phyloP scores from a whole-genome alignment of 2,329 filamentous ascomycete species.

The Triangularia verruculosa region DNA sequence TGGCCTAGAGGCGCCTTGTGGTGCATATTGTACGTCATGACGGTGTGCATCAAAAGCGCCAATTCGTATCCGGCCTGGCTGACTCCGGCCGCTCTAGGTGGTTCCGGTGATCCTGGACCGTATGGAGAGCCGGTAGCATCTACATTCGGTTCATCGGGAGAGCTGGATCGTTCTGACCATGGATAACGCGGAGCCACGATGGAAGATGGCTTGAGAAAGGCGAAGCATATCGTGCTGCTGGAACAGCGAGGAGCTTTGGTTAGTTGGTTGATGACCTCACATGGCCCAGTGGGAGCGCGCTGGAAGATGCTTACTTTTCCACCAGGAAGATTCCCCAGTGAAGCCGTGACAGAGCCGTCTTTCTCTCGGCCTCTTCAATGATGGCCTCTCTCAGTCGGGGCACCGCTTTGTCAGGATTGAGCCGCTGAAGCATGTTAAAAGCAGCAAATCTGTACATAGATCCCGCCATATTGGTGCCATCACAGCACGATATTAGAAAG shows the following conservation, averaged over 20 bases:
- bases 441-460: conserved; percentile 26
- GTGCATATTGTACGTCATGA: conserved; percentile 12
- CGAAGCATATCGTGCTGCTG: background rate
- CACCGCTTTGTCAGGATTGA: conserved; percentile 1
- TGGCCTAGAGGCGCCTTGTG: background rate
- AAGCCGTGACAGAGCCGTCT: conserved; percentile 1
- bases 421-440: conserved; percentile 22
- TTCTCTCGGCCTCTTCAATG: conserved; percentile 6
- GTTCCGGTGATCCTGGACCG: background rate
- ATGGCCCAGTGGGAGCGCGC: background rate
- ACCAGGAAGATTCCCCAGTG: conserved; percentile 15
- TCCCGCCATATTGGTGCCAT: conserved; percentile 19
- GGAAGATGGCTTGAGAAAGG: conserved; percentile 3
- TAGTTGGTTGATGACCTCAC: background rate
- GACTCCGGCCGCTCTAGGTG: conserved; percentile 3
- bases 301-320: conserved; percentile 8
- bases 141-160: background rate
- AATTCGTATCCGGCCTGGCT: background rate
- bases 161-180: background rate
- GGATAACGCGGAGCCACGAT: background rate
- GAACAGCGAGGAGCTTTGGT: background rate
- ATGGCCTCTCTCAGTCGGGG: background rate
- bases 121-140: background rate
- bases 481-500: conserved; percentile 19
- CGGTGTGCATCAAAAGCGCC: conserved; percentile 5